Conservation (phyloP, 805 yeast genomes). For the Candida odintsovae region DNA sequence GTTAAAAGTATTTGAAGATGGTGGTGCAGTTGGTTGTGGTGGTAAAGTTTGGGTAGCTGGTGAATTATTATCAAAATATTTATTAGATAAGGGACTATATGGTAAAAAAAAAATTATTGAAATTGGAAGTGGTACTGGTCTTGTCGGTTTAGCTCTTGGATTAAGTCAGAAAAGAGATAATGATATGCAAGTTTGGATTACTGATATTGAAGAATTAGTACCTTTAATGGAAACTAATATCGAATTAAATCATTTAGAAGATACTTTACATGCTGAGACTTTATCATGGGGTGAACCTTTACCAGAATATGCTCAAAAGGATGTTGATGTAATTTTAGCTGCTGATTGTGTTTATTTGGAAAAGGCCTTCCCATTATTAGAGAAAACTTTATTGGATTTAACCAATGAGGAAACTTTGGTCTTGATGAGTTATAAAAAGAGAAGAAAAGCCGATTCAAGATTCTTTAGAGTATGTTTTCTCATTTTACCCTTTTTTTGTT, state of each 20-base stretch:
- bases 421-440: slow-evolving; percentile 47
- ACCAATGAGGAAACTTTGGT: slow-evolving; percentile 30
- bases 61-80: slow-evolving; percentile 42
- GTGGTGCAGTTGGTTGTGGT: slow-evolving; percentile 59
- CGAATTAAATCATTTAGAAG: slow-evolving; percentile 31
- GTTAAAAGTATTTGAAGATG: slow-evolving; percentile 44
- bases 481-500: background rate
- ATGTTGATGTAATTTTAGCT: slow-evolving; percentile 44
- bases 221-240: slow-evolving; percentile 43
- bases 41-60: slow-evolving; percentile 62
- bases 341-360: slow-evolving; percentile 60
- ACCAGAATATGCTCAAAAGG: slow-evolving; percentile 30
- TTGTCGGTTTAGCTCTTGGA: slow-evolving; percentile 40
- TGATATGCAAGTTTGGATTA: slow-evolving; percentile 35
- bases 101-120: slow-evolving; percentile 35
- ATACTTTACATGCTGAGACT: slow-evolving; percentile 34
- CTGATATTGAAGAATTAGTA: slow-evolving; percentile 44
- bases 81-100: slow-evolving; percentile 23
- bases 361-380: slow-evolving; percentile 45
- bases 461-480: slow-evolving; percentile 20
- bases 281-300: slow-evolving; percentile 40
- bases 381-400: slow-evolving; percentile 42
- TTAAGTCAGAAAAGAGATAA: slow-evolving; percentile 14
- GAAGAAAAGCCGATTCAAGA: slow-evolving; percentile 38
- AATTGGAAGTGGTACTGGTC: slow-evolving; percentile 55